A percentile compares a stretch with the other conserved stretches of the same genome.
Conservation (phyloP, 2,329 filamentous ascomycete species). For the Pyrenophora seminiperda region DNA sequence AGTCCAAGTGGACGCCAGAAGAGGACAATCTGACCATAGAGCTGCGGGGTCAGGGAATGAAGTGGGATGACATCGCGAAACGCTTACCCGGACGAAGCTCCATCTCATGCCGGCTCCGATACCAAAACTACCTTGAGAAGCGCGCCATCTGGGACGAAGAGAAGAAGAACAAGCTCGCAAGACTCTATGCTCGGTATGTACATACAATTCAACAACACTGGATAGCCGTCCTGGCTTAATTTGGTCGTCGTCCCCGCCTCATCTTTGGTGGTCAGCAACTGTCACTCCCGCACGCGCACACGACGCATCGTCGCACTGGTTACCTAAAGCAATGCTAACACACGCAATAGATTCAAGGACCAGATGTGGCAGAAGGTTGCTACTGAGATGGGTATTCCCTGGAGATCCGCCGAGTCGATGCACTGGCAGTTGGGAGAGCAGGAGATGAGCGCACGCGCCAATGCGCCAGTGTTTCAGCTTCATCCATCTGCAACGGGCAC, state of each 20-base stretch:
- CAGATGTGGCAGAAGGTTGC: slow-evolving; percentile 98
- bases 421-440: slow-evolving; percentile 94
- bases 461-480: slow-evolving; percentile 79
- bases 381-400: slow-evolving; percentile 92
- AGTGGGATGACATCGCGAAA: slow-evolving; percentile 98
- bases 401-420: slow-evolving; percentile 96
- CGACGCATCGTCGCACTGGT: slow-evolving; percentile 11
- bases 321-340: slow-evolving; percentile 29
- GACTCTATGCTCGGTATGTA: slow-evolving; percentile 87
- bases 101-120: slow-evolving; percentile 92
- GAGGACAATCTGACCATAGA: slow-evolving; percentile 95
- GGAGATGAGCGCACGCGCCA: slow-evolving; percentile 92
- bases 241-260: slow-evolving; percentile 1
- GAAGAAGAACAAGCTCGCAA: slow-evolving; percentile 93
- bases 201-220: slow-evolving; percentile 22
- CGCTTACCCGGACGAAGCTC: slow-evolving; percentile 86
- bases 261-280: slow-evolving; percentile 10
- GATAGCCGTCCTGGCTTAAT: slow-evolving; percentile 10
- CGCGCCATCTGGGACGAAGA: slow-evolving; percentile 96
- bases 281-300: slow-evolving; percentile 6
- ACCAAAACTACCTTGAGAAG: slow-evolving; percentile 95
- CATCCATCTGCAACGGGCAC: slow-evolving; percentile 45
- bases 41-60: slow-evolving; percentile 88
- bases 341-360: slow-evolving; percentile 76
- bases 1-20: slow-evolving; percentile 94